Evolutionary conservation across 345 rosid genomes (phyloP).

Genomic region (Zanthoxylum bungeanum): DNA sequence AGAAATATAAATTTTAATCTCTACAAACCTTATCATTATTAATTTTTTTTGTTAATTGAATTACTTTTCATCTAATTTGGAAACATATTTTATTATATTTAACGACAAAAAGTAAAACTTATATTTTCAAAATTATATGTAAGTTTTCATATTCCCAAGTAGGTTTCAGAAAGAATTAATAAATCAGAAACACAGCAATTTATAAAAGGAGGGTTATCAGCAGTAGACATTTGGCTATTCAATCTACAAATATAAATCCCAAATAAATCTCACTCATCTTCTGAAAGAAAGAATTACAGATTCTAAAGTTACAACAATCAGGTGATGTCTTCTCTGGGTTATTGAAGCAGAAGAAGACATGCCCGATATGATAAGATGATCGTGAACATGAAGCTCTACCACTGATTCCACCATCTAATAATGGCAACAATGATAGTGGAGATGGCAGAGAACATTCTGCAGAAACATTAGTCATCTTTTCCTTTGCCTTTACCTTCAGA

Average conservation of each 20-base stretch:
- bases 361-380: too few species aligned
- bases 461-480: constrained; percentile 49
- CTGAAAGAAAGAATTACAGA: constrained; percentile 20
- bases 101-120: too few species aligned
- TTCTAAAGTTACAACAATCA: constrained; percentile 30
- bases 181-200: too few species aligned
- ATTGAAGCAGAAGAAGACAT: too few species aligned
- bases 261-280: neutral
- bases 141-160: too few species aligned
- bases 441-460: neutral
- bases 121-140: too few species aligned
- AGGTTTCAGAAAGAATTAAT: too few species aligned
- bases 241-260: neutral
- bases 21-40: too few species aligned
- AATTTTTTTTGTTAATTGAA: too few species aligned
- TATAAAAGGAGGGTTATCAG: neutral
- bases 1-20: too few species aligned
- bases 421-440: neutral
- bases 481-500: constrained; percentile 72
- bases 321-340: constrained; percentile 12
- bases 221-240: neutral
- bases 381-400: constrained; percentile 1
- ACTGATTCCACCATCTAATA: constrained; percentile 4
- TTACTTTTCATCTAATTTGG: too few species aligned
- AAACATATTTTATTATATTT: too few species aligned